Evolutionary conservation across 1,284 basidiomycete genomes (phyloP), one percentile per base, ranked within the genome.

Genomic region (Cutaneotrichosporon sp.): DNA sequence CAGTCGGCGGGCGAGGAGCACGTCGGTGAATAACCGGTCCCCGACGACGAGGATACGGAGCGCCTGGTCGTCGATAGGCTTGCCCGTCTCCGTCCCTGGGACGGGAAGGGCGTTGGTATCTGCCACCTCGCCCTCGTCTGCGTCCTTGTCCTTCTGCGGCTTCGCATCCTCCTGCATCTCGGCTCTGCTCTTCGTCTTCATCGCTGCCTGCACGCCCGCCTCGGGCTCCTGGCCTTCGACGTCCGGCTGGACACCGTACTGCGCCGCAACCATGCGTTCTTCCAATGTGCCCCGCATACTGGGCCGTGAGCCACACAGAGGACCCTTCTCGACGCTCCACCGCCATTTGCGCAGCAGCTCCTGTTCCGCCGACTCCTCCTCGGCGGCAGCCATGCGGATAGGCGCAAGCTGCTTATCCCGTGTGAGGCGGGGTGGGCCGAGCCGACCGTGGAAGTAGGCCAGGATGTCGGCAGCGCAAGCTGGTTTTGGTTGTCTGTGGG

Each of bases 1-100:
- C 41, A 81, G 72, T 3, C 90, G 84, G 60, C 87, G 86, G 5
- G 90, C 87, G 66, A 97, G 79, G 39, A 96, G 81, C 17, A 93
- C 78, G 71, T 97, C 93, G 0, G 93, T 97, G 65, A 93, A 88
- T 35, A 93, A 76, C 10, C 93, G 80, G 75, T 97, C 93, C 1
- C 93, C 93, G 10, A 97, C 82, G 17, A 96, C 75, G 54, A 96
- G 75, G 29, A 96, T 78, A 17, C 65, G 51, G 55, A 70, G 54
- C 82, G 81, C 41, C 33, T 46, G 33, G n/a, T 17, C 31, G 32
- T 22, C 14, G 4, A 24, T 26, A 17, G 20, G 39, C 25, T 14
- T 39, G 39, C 12, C 39, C 14, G 10, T 22, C 22, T 7, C 39
- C n/a, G n/a, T n/a, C n/a, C n/a, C n/a, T n/a, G n/a, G n/a, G n/a